These are phyloP conservation scores for Zalaria obscura DNA, from an alignment of 2,329 filamentous ascomycete species.

Conservation along the genomic window DNA sequence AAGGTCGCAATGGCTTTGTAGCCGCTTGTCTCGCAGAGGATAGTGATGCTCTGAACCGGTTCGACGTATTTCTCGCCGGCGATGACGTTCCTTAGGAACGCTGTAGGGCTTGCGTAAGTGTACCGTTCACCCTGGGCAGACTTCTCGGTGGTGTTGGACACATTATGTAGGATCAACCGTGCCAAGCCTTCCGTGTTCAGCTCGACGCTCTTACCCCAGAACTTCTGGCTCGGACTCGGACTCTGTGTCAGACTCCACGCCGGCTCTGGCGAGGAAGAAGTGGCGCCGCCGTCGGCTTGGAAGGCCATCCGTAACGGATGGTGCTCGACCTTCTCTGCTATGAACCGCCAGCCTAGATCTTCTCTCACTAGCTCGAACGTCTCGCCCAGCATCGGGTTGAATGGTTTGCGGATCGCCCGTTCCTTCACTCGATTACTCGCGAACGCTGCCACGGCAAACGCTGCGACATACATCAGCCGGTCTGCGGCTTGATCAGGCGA, in stretches of 20 bases:
- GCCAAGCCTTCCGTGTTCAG: conserved; percentile 84
- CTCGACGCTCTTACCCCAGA: conserved; percentile 96
- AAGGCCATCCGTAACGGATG: conserved; percentile 85
- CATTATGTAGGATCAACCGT: conserved; percentile 54
- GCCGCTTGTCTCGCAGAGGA: conserved; percentile 71
- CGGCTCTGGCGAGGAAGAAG: too few relatives aligned
- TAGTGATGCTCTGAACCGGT: conserved; percentile 77
- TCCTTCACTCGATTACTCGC: conserved; percentile 75
- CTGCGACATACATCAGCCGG: conserved; percentile 69
- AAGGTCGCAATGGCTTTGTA: conserved; percentile 80
- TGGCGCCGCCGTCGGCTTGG: conserved; percentile 64
- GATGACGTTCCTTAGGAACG: conserved; percentile 85
- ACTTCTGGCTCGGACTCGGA: conserved; percentile 83
- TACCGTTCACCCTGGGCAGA: conserved; percentile 32
- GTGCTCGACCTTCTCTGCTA: conserved; percentile 93
- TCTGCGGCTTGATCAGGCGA: conserved; percentile 45
- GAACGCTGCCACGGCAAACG: conserved; percentile 81
- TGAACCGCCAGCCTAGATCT: conserved; percentile 72
- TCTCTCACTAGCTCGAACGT: conserved; percentile 86
- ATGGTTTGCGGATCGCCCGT: conserved; percentile 85
- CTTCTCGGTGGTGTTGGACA: conserved; percentile 9
- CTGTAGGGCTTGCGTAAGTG: not conserved
- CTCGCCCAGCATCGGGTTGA: conserved; percentile 92
- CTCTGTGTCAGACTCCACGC: conserved; percentile 81
- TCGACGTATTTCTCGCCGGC: conserved; percentile 98